Conservation (phyloP, 176 grass and related monocot species). For the Carex parvula region DNA sequence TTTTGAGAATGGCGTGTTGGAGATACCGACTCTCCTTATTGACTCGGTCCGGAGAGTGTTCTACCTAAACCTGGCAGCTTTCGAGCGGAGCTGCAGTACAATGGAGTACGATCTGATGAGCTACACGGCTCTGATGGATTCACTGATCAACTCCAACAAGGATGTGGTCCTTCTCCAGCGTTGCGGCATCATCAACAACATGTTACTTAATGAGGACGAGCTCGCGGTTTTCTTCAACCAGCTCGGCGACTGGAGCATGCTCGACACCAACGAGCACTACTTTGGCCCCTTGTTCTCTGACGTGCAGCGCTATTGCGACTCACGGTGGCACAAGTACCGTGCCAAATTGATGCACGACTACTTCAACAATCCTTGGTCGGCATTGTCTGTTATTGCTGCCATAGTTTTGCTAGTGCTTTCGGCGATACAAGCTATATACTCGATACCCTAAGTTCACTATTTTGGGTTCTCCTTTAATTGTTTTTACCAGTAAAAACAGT, state of each 20-base stretch:
- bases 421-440: constrained; percentile 7
- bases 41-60: constrained; percentile 19
- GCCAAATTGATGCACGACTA: constrained; percentile 25
- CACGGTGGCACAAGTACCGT: not conserved
- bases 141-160: not conserved
- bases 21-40: constrained; percentile 22
- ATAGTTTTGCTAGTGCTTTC: constrained; percentile 2
- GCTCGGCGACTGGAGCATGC: not conserved
- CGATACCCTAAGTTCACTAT: not conserved
- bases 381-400: constrained; percentile 17
- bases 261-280: constrained; percentile 10
- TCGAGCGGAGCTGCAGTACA: not conserved
- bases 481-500: too few relatives aligned
- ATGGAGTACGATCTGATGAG: constrained; percentile 14
- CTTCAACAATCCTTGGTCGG: constrained; percentile 27
- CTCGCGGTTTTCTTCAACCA: constrained; percentile 21
- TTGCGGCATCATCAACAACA: constrained; percentile 23
- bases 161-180: constrained; percentile 29
- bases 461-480: not conserved
- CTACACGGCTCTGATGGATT: constrained; percentile 17
- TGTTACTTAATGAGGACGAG: constrained; percentile 26
- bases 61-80: constrained; percentile 16
- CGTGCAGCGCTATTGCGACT: constrained; percentile 18
- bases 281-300: constrained; percentile 12
- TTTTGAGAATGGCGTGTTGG: constrained; percentile 21